These are phyloP conservation scores for Piper longum DNA, from an alignment of 164 flowering plant genomes.

Conservation along the genomic window DNA sequence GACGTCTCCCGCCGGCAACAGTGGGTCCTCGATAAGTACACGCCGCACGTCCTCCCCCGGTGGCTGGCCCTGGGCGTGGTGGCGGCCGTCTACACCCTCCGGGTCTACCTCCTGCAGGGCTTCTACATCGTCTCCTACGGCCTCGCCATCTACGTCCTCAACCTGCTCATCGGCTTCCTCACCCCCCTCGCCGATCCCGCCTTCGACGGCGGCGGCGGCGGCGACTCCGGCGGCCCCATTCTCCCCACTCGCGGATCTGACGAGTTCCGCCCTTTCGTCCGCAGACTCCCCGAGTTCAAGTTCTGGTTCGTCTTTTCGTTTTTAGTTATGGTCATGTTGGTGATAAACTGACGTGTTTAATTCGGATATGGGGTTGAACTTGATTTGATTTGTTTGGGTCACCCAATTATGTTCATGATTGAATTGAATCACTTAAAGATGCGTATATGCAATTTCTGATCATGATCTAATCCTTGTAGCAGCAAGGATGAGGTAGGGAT, in stretches of 20 bases:
- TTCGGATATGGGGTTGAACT: too few species aligned
- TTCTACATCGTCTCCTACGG: constrained; percentile 39
- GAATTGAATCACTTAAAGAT: too few species aligned
- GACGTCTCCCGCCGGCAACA: constrained; percentile 27
- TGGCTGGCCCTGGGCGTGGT: constrained; percentile 30
- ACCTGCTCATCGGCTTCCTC: constrained; percentile 36
- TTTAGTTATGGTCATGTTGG: too few species aligned
- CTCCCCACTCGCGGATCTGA: constrained; percentile 35
- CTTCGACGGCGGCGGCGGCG: constrained; percentile 18
- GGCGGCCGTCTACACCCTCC: constrained; percentile 23
- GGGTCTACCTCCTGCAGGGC: constrained; percentile 31
- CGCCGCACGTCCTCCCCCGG: constrained; percentile 29
- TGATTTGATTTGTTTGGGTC: too few species aligned
- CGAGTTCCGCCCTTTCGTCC: constrained; percentile 48
- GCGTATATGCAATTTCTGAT: too few species aligned
- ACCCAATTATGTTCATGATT: too few species aligned
- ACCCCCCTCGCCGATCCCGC: constrained; percentile 51
- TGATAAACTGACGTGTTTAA: too few species aligned
- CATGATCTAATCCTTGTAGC: too few species aligned
- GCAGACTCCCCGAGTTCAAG: constrained; percentile 48
- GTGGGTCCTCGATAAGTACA: constrained; percentile 32
- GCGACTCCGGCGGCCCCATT: constrained; percentile 20
- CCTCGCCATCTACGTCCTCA: constrained; percentile 39
- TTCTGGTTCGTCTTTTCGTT: constrained; percentile 27
- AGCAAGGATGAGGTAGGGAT: too few species aligned